phyloP scores from a whole-genome alignment of 73 alveolate species.

The Tetrahymena thermophila region DNA sequence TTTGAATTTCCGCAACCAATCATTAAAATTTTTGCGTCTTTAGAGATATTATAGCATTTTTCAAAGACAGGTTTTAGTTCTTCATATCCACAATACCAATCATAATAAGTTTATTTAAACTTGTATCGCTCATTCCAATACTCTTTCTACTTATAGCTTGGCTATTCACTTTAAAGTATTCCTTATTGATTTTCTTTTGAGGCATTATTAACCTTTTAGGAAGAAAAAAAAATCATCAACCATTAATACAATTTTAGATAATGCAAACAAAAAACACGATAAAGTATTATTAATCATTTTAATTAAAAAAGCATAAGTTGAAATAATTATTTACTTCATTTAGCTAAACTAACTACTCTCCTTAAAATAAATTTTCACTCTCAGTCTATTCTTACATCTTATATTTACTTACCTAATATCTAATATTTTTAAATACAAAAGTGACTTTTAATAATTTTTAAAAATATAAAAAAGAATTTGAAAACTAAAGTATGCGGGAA shows the following conservation, averaged over 20 bases:
- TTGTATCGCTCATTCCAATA: neutral
- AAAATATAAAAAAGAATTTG: neutral
- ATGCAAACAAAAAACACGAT: too few relatives aligned
- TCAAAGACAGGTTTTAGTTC: neutral
- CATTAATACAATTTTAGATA: too few relatives aligned
- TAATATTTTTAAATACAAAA: too few relatives aligned
- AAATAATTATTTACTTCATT: neutral
- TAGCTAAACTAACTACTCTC: neutral
- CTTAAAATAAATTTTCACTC: neutral
- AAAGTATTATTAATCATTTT: too few relatives aligned
- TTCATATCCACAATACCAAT: neutral
- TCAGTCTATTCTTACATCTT: neutral
- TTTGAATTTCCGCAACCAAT: conserved; percentile 44
- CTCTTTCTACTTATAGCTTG: neutral
- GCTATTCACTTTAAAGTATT: neutral
- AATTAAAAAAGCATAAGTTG: too few relatives aligned
- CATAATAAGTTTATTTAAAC: neutral
- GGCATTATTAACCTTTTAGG: neutral
- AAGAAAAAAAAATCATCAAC: too few relatives aligned
- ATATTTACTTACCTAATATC: too few relatives aligned
- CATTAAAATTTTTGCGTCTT: conserved; percentile 16
- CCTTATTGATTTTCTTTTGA: neutral
- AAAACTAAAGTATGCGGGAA: neutral
- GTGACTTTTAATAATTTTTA: too few relatives aligned
- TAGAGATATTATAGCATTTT: neutral